Evolutionary conservation across 306 rosid species (phyloP).

Genomic region (Hylodesmum podocarpum): DNA sequence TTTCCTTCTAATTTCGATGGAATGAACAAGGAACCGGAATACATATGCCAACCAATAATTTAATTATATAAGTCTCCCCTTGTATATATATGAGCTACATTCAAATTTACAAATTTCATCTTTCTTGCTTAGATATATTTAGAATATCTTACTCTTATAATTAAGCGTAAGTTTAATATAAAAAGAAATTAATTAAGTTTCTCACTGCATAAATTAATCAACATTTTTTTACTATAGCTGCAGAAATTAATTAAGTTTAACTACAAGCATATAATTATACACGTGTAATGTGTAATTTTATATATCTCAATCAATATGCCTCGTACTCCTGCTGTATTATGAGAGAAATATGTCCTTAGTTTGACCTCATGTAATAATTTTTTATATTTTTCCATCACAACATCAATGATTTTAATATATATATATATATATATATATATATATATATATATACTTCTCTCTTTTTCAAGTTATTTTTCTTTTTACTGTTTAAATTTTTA

Average conservation of each 20-base stretch:
- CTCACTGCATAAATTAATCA: no score
- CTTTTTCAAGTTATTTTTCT: not conserved
- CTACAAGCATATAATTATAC: not conserved
- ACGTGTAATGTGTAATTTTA: no score
- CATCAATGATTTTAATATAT: not conserved
- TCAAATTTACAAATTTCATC: not conserved
- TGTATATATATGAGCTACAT: not conserved
- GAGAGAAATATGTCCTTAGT: not conserved
- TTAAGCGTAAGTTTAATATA: not conserved
- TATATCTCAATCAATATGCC: not conserved
- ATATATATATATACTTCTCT: not conserved
- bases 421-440: no score
- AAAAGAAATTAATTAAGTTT: not conserved
- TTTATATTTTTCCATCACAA: not conserved
- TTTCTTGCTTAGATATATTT: not conserved
- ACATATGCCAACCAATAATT: not conserved
- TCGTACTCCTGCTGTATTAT: not conserved
- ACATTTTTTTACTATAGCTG: no score
- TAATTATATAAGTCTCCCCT: not conserved
- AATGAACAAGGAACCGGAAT: not conserved
- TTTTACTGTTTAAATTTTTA: not conserved
- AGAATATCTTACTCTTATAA: not conserved
- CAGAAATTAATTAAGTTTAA: no score
- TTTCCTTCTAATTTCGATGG: not conserved
- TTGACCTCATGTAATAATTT: not conserved